Conservation (phyloP, 83 land plant genomes). For the Picea abies region DNA sequence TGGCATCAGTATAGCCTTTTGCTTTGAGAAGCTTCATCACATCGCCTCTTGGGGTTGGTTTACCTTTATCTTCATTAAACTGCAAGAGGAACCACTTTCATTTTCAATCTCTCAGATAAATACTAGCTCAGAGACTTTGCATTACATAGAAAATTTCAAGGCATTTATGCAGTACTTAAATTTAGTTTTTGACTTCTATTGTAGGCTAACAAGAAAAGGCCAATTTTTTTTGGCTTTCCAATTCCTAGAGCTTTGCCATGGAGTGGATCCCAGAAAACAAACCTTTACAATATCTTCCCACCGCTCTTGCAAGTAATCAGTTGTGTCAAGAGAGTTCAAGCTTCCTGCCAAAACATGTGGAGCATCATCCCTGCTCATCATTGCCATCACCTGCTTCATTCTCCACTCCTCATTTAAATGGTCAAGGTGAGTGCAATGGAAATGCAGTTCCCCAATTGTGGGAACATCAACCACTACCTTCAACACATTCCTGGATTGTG, state of each 20-base stretch:
- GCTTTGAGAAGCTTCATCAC: constrained; percentile 67
- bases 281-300: constrained; percentile 86
- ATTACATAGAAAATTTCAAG: background rate
- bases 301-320: constrained; percentile 75
- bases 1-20: constrained; percentile 64
- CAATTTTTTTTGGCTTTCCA: background rate
- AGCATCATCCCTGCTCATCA: constrained; percentile 38
- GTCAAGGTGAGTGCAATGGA: constrained; percentile 80
- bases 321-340: constrained; percentile 72
- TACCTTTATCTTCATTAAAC: constrained; percentile 78
- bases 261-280: background rate
- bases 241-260: background rate
- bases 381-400: constrained; percentile 74
- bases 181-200: background rate
- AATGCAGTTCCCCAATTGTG: constrained; percentile 51
- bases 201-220: background rate
- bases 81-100: constrained; percentile 12
- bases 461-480: constrained; percentile 79
- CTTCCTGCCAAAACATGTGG: constrained; percentile 78
- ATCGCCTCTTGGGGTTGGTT: constrained; percentile 70
- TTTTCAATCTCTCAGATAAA: background rate
- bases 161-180: background rate
- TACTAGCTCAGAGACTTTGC: background rate
- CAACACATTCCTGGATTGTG: constrained; percentile 65
- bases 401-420: constrained; percentile 85